Base-by-base conservation (phyloP, 2,329 filamentous ascomycete species). In the Microascus cirrosus region DNA sequence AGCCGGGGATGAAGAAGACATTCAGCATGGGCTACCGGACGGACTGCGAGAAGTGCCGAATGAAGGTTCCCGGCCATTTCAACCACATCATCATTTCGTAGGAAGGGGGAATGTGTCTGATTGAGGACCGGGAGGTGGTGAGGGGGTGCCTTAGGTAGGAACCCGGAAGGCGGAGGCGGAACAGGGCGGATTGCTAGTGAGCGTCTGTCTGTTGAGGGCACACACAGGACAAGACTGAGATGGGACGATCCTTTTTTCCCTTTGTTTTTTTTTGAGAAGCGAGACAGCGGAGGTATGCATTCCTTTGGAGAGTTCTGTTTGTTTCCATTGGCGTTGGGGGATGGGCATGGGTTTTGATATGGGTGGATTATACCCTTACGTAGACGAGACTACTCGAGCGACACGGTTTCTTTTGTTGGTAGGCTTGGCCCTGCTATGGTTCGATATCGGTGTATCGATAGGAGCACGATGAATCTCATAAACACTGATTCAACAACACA, bases 11-110 rank as follows among this genome's bases (percentile, higher is more conserved):
- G 79, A 87, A 86, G 71, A 82, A 81, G 68, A 83, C 80, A 61
- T 86, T 91, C 68, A 88, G 86, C 65, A 90, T 91, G 82, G 88
- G 88, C 55, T 91, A 86, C 72, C 77, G 87, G 61, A 79, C 84
- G 13, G 87, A 90, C 69, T 92, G 88, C 67, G 87, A 90, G 61
- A 90, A 90, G 70, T 92, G 88, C 71, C 80, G 79, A 52, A 77
- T 81, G 67, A 87, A 85, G 67, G 85, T 90, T 8, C 87, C 88
- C 0, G 88, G 88, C 1, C 88, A 92, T 68, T 91, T 90, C 67
- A 90, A 87, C 66, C 88, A 92, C 70, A 89, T 91, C 60, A 83
- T 90, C 62, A 78, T 84, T 65, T 82, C 81, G 54, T 84, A 82
- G 75, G 62, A 65, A 28, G 65, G 67, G 24, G 58, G 61, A 56